Evolutionary conservation across 1,284 basidiomycete genomes (phyloP), one percentile per base, ranked within the genome.

Genomic region (Trametes hirsuta): DNA sequence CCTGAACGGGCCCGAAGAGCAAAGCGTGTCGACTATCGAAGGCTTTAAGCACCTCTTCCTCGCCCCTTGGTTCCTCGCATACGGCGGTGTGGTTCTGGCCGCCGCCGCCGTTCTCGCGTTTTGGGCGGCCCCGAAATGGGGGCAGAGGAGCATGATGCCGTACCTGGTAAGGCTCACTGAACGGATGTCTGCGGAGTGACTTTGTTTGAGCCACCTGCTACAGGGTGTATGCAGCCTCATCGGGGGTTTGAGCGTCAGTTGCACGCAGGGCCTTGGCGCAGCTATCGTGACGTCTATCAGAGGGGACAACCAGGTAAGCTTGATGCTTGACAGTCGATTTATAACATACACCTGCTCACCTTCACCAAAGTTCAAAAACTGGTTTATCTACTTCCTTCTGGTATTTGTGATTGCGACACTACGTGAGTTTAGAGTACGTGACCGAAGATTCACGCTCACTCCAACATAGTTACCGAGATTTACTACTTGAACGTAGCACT

Each of bases 401-500:
- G 77, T 76, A 9, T 85, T 87, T 63, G 82, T 86, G 22, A 74
- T 83, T 21, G 68, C 83, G 46, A 88, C 86, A 0, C 70, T 85
- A 14, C 63, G 75, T 76, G 49, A 55, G 74, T 65, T 11, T 21
- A 42, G 45, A 14, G 1, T 6, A 1, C 5, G 11, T 44, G 3
- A 1, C 6, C n/a, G 22, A 0, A 4, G 3, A 1, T 15, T 11
- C 1, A 10, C 4, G 3, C 40, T 53, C 15, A 55, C 10, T 22
- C 45, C 6, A 47, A 11, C 15, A 15, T 55, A 67, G 74, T 84
- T 2, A 77, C 79, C 24, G 83, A 88, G 71, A 84, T 88, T 67
- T 86, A 85, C 72, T 89, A 85, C 68, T 79, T 89, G 50, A 90
- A 89, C 73, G 84, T 88, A 62, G 87, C 87, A 2, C 77, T 90